A percentile compares a stretch with the other conserved stretches of the same genome.
Conservation (phyloP, 1,284 basidiomycete genomes). For the Trichosporon faecale region DNA sequence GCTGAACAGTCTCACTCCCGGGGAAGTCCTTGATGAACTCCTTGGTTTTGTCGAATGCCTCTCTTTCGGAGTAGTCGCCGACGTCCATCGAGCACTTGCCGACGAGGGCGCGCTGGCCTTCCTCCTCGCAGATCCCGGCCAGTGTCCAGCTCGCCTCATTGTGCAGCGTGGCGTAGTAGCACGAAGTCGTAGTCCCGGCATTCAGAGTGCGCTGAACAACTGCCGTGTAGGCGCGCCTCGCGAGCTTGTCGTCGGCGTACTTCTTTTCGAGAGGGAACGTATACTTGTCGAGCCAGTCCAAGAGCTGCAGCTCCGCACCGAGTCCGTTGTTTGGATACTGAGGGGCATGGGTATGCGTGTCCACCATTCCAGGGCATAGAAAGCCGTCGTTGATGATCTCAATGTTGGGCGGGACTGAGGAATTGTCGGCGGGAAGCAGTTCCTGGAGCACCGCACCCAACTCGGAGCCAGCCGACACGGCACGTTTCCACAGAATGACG, state of each 20-base stretch:
- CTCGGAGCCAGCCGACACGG: conserved; percentile 27
- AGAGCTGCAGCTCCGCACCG: conserved; percentile 63
- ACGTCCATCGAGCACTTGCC: conserved; percentile 94
- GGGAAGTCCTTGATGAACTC: conserved; percentile 70
- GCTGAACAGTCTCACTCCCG: conserved; percentile 42
- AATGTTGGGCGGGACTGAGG: conserved; percentile 36
- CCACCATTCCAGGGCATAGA: conserved; percentile 81
- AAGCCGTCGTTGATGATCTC: conserved; percentile 68
- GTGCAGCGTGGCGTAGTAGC: conserved; percentile 86
- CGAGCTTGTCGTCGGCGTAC: conserved; percentile 71
- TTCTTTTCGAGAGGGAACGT: conserved; percentile 88
- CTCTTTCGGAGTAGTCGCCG: conserved; percentile 67
- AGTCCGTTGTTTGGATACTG: conserved; percentile 81
- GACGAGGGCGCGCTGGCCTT: conserved; percentile 81
- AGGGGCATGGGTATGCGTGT: conserved; percentile 90
- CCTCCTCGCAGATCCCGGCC: conserved; percentile 67
- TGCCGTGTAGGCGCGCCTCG: conserved; percentile 64
- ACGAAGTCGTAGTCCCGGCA: conserved; percentile 87
- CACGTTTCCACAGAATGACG: conserved; percentile 65
- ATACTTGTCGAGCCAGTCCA: conserved; percentile 82
- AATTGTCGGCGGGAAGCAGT: conserved; percentile 35
- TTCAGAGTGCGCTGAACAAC: conserved; percentile 74
- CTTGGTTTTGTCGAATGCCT: conserved; percentile 62
- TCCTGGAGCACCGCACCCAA: conserved; percentile 18
- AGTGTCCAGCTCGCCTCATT: conserved; percentile 74